phyloP scores from a whole-genome alignment of 2,329 filamentous ascomycete genomes.

The Mariannaea sp. region DNA sequence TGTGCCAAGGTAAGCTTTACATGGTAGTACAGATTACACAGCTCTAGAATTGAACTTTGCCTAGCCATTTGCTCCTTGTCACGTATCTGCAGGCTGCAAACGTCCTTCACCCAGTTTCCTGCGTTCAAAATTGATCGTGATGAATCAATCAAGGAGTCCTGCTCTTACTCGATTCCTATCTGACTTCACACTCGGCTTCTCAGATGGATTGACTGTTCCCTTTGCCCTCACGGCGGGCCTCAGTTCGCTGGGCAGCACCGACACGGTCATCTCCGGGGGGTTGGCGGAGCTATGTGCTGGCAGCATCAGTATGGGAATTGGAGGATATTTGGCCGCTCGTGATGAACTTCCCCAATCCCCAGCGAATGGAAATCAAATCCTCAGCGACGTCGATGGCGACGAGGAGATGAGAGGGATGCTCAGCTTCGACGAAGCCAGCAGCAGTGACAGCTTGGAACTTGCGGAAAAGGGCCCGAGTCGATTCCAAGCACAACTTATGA shows the following conservation, averaged over 20 bases:
- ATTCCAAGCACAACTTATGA: conserved; percentile 35
- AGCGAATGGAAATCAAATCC: neutral
- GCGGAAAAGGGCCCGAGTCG: conserved; percentile 16
- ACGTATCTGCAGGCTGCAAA: too few species aligned
- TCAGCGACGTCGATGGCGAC: conserved; percentile 16
- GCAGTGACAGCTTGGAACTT: conserved; percentile 1
- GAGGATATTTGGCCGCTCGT: conserved; percentile 67
- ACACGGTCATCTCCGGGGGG: conserved; percentile 69
- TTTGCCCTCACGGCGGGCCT: conserved; percentile 76
- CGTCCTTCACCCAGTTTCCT: neutral
- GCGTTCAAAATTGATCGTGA: conserved; percentile 2
- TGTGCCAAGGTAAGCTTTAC: neutral
- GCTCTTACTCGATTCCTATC: conserved; percentile 52
- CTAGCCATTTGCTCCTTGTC: too few species aligned
- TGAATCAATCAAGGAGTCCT: conserved; percentile 35
- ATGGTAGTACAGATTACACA: neutral
- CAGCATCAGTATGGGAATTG: conserved; percentile 74
- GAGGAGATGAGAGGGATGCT: conserved; percentile 38
- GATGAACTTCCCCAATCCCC: conserved; percentile 35
- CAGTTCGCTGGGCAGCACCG: conserved; percentile 62
- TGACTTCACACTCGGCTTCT: conserved; percentile 74
- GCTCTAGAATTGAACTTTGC: neutral
- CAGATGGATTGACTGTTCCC: conserved; percentile 75
- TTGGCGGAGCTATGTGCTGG: conserved; percentile 73
- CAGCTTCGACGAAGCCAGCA: conserved; percentile 25